Conservation (phyloP, 2,329 filamentous ascomycete genomes). For the Colletotrichum sp. region DNA sequence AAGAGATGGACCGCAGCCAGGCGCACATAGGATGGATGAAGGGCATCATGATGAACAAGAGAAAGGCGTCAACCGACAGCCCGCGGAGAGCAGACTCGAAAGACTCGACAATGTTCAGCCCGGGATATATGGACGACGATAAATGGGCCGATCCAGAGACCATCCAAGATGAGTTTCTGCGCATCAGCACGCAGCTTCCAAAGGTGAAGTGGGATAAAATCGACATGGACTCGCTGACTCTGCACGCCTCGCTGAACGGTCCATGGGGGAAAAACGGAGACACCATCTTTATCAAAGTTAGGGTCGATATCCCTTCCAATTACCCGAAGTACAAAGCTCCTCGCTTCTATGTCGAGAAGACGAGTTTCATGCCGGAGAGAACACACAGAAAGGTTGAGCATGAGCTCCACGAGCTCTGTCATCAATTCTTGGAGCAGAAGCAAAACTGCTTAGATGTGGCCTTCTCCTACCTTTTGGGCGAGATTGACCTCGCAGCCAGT, state of each 20-base stretch:
- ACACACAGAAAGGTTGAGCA: constrained; percentile 57
- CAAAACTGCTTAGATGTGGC: constrained; percentile 68
- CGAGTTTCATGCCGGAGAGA: constrained; percentile 64
- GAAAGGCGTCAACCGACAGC: constrained; percentile 48
- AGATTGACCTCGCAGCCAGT: constrained; percentile 64
- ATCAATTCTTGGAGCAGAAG: constrained; percentile 59
- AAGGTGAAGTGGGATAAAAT: constrained; percentile 70
- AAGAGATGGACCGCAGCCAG: constrained; percentile 50
- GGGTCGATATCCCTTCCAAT: constrained; percentile 61
- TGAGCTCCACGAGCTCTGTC: constrained; percentile 62
- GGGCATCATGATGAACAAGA: constrained; percentile 67
- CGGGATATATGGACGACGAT: constrained; percentile 55
- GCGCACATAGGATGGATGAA: constrained; percentile 74
- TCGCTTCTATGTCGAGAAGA: constrained; percentile 65
- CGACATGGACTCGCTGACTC: constrained; percentile 63
- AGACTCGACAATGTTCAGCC: constrained; percentile 56
- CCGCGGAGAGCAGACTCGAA: constrained; percentile 56
- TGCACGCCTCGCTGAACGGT: constrained; percentile 67
- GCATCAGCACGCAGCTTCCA: constrained; percentile 64
- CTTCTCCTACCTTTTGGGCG: constrained; percentile 68
- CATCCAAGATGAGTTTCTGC: constrained; percentile 68
- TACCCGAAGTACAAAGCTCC: constrained; percentile 65
- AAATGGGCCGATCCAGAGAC: constrained; percentile 67
- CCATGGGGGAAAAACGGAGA: constrained; percentile 65
- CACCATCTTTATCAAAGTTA: constrained; percentile 66